These are phyloP conservation scores for Mayamaea pseudoterrestris DNA, from an alignment of 108 stramenopile genomes.

Conservation along the genomic window DNA sequence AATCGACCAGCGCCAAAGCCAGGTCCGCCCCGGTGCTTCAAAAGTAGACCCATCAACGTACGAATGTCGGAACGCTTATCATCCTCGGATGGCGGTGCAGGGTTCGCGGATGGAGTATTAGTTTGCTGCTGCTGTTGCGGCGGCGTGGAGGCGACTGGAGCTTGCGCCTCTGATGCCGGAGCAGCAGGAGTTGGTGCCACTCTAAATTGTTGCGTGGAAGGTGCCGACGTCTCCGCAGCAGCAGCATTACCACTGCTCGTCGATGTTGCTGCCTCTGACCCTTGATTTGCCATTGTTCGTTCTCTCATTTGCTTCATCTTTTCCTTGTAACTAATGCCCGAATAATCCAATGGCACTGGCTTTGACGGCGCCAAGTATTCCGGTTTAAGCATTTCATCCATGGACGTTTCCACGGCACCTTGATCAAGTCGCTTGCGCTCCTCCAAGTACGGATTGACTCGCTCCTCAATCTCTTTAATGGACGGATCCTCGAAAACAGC, in stretches of 20 bases:
- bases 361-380: slow-evolving; percentile 4
- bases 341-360: slow-evolving; percentile 3
- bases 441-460: slow-evolving; percentile 58
- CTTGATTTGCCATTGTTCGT: slow-evolving; percentile 10
- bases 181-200: slow-evolving; percentile 9
- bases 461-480: slow-evolving; percentile 31
- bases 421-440: slow-evolving; percentile 23
- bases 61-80: slow-evolving; percentile 35
- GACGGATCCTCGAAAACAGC: slow-evolving; percentile 48
- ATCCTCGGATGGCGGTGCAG: slow-evolving; percentile 23
- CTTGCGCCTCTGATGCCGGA: slow-evolving; percentile 3
- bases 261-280: slow-evolving; percentile 6
- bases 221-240: slow-evolving; percentile 2
- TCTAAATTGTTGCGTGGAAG: background rate
- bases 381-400: slow-evolving; percentile 21
- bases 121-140: slow-evolving; percentile 3
- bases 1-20: slow-evolving; percentile 73
- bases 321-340: slow-evolving; percentile 51
- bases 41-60: slow-evolving; percentile 59
- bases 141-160: slow-evolving; percentile 1
- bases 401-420: slow-evolving; percentile 24
- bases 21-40: slow-evolving; percentile 81
- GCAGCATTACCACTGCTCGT: slow-evolving; percentile 7
- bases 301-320: slow-evolving; percentile 30
- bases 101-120: background rate